A percentile compares a stretch with the other conserved stretches of the same genome.
Evolutionary conservation across 192 early-diverging fungal genomes (phyloP).

Genomic region (Gryganskiella cystojenkinii): DNA sequence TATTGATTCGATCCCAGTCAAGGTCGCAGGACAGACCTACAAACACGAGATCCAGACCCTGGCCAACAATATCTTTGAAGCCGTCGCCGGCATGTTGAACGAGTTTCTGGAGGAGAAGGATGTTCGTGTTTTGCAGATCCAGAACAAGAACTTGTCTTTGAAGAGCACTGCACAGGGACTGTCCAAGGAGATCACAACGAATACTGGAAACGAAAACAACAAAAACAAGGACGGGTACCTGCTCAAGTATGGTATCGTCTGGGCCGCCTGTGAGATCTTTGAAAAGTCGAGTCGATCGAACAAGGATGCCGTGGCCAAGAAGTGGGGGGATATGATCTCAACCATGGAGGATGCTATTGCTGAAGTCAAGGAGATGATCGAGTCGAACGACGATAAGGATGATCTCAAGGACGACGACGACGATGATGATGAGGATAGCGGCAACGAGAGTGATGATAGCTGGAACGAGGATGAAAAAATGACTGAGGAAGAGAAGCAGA

Average conservation of each 20-base stretch:
- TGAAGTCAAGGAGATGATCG: conserved; percentile 51
- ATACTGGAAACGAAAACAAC: background rate
- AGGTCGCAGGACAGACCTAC: conserved; percentile 49
- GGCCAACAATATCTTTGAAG: conserved; percentile 45
- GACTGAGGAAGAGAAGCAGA: conserved; percentile 48
- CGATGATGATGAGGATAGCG: conserved; percentile 30
- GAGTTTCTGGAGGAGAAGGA: conserved; percentile 49
- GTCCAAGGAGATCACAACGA: background rate
- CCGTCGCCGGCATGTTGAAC: conserved; percentile 43
- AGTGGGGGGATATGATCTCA: conserved; percentile 53
- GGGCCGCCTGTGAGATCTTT: conserved; percentile 56
- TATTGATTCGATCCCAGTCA: conserved; percentile 52
- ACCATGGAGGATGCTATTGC: conserved; percentile 54
- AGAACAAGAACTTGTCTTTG: conserved; percentile 19
- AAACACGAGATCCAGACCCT: conserved; percentile 35
- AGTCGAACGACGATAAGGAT: conserved; percentile 43
- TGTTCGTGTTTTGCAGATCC: conserved; percentile 28
- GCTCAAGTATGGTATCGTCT: conserved; percentile 52
- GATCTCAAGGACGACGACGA: conserved; percentile 9
- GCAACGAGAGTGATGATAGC: conserved; percentile 50
- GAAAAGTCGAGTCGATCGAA: conserved; percentile 50
- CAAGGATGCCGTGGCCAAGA: conserved; percentile 47
- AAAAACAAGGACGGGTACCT: conserved; percentile 39
- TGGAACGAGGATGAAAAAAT: conserved; percentile 53
- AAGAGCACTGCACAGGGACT: background rate